A percentile compares a stretch with the other conserved stretches of the same genome.
Evolutionary conservation across 208 protist species (phyloP).

Genomic region (Wallacemonas sp.): DNA sequence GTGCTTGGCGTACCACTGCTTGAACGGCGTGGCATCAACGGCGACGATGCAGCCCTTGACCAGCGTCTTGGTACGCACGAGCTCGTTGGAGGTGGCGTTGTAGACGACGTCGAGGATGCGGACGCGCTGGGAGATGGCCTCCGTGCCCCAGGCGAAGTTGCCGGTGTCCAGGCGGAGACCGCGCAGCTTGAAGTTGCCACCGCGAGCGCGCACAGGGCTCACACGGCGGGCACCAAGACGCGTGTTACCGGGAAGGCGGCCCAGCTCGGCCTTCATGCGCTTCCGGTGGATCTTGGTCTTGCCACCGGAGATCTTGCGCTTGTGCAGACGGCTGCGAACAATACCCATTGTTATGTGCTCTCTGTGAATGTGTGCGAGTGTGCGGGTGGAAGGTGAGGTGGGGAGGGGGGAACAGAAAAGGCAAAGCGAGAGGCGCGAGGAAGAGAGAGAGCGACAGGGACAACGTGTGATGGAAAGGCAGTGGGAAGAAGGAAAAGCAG

Average conservation of each 20-base stretch:
- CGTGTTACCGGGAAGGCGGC: conserved; percentile 96
- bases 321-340: conserved; percentile 96
- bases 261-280: conserved; percentile 97
- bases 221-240: conserved; percentile 94
- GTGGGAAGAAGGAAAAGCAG: no score
- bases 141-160: conserved; percentile 98
- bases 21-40: conserved; percentile 98
- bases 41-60: conserved; percentile 98
- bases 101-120: conserved; percentile 99
- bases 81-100: conserved; percentile 99
- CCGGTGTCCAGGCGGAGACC: conserved; percentile 98
- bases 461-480: no score
- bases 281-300: conserved; percentile 92
- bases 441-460: neutral
- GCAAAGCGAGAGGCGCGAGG: neutral
- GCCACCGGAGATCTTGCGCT: conserved; percentile 98
- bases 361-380: conserved; percentile 7
- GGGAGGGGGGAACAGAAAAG: neutral
- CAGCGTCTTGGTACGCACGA: conserved; percentile 99
- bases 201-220: conserved; percentile 94
- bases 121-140: conserved; percentile 89
- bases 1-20: conserved; percentile 98
- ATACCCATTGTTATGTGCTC: conserved; percentile 93
- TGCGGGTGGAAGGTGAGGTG: neutral
- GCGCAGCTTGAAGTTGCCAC: conserved; percentile 98